Base-by-base conservation (phyloP, 2,329 filamentous ascomycete species). In the Seiridium cupressi region DNA sequence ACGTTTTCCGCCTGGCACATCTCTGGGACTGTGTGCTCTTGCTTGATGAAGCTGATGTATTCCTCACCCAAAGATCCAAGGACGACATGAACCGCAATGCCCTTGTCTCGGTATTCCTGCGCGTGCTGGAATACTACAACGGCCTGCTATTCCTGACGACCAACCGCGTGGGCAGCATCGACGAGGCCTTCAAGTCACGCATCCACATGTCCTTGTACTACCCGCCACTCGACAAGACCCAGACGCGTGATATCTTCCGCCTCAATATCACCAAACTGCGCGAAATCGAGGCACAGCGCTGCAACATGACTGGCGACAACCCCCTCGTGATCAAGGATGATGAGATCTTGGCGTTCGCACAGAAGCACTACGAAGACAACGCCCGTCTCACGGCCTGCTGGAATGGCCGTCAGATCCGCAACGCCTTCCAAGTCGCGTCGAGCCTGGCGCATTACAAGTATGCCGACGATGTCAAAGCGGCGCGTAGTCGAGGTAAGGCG, bases 181-280 rank as follows among this genome's bases (percentile, higher is more conserved):
- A 80, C 64, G 76, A 78, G 55, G 77, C 77, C 0, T 79, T 77
- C 67, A 73, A 71, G 66, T 78, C 76, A 10, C 71, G 75, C 3
- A 75, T 78, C 59, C 76, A 78, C 64, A 71, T 77, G 66, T 69
- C 66, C n/a, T 61, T 73, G 9, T 70, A 71, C 63, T 72, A 76
- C 62, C 74, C 74, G 6, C 75, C 73, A 0, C 68, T 79, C 0
- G 70, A 72, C 51, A 73, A 72, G 66, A 64, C 67, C 0, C 74
- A 78, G 61, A 77, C 75, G 1, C 72, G 70, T 11, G 74, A 76
- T 11, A 77, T 79, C 59, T 79, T 78, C 74, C 71, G 69, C 3
- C 64, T 76, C 36, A 79, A 78, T 62, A 73, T 79, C 8, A 53
- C 64, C 44, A 44, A 46, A 26, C 38, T 55, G 26, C 60, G 53